Conservation (phyloP, 371 early-diverging fungal species). For the Saksenaea oblongispora region DNA sequence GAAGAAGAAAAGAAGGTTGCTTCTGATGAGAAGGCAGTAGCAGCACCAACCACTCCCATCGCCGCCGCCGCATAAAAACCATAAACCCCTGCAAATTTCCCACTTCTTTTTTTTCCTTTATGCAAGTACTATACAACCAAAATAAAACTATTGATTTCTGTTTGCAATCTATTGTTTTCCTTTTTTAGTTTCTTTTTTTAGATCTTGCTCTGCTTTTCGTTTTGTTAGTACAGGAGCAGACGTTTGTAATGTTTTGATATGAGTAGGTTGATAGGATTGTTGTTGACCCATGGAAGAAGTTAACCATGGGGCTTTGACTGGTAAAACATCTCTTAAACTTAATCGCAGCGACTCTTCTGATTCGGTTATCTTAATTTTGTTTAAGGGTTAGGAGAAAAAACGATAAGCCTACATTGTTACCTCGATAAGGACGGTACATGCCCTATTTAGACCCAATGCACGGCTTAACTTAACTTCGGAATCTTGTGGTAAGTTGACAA, state of each 20-base stretch:
- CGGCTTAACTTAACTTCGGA: constrained; percentile 24
- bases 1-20: constrained; percentile 9
- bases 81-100: not conserved
- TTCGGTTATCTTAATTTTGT: constrained; percentile 12
- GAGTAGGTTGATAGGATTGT: constrained; percentile 11
- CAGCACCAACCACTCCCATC: constrained; percentile 4
- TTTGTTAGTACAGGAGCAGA: constrained; percentile 20
- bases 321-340: constrained; percentile 19
- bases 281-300: not conserved
- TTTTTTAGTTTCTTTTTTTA: not conserved
- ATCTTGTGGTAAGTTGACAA: constrained; percentile 30
- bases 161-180: not conserved
- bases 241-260: constrained; percentile 31
- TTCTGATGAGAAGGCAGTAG: constrained; percentile 9
- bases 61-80: not conserved
- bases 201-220: not conserved
- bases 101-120: not conserved
- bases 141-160: constrained; percentile 2
- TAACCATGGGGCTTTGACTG: constrained; percentile 35
- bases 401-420: not conserved
- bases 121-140: not conserved
- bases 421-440: constrained; percentile 23
- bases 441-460: constrained; percentile 23
- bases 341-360: constrained; percentile 32
- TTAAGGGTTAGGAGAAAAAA: not conserved